These are phyloP conservation scores for Venturia pyrina DNA, from an alignment of 2,329 filamentous ascomycete genomes.

Conservation along the genomic window DNA sequence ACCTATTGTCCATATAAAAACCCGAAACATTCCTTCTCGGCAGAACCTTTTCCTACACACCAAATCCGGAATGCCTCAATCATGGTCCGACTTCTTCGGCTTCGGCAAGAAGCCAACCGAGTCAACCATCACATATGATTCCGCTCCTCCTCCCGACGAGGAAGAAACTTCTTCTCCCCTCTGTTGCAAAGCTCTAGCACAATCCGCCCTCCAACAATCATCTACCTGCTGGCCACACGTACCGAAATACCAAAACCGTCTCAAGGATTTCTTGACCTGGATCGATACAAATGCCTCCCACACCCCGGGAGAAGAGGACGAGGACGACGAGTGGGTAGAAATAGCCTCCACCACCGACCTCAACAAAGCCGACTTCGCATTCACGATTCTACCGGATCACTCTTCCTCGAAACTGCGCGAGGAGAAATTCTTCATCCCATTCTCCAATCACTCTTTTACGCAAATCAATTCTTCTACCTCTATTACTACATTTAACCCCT, in stretches of 20 bases:
- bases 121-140: neutral
- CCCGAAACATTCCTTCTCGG: neutral
- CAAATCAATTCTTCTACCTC: neutral
- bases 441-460: neutral
- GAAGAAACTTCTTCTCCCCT: neutral
- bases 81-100: neutral
- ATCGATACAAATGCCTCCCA: neutral
- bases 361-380: slow-evolving; percentile 1
- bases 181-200: neutral
- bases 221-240: neutral
- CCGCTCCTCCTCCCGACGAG: neutral
- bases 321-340: neutral
- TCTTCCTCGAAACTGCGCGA: neutral
- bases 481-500: neutral
- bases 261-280: neutral
- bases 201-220: neutral
- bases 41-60: neutral
- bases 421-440: neutral
- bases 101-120: neutral
- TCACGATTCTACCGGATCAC: neutral
- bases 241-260: neutral
- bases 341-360: neutral
- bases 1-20: neutral
- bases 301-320: neutral
- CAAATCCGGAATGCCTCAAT: neutral